Base-by-base conservation (phyloP, 768 basidiomycete genomes). In the Polyporus arcularius region DNA sequence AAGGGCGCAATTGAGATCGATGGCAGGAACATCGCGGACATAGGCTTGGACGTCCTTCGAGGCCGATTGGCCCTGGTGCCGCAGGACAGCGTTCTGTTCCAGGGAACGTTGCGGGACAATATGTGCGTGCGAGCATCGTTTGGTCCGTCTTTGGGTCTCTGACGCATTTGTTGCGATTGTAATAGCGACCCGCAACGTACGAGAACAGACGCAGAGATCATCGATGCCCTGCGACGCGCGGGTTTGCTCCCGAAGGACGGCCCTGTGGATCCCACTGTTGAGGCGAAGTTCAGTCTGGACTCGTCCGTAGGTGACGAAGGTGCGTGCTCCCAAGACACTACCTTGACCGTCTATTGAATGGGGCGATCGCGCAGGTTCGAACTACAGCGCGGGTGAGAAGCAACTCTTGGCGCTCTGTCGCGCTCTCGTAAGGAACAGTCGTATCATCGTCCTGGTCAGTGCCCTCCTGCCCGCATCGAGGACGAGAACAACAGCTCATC, bases 371-470 rank as follows among this genome's bases (percentile, higher is more conserved):
- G 5, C 52, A 85, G 83, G 85, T 1, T 78, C 39, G 62, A 78
- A n/a, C 62, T 74, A 54, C 76, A 81, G 64, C 2, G 91, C 94
- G 53, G 95, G 96, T 15, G 94, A 98, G 72, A 77, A 94, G 28
- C 95, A 98, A 66, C 75, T 93, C 26, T 86, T 94, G 51, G 88
- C 91, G 1, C 87, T 93, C 84, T 91, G 90, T 1, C 82, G 92
- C 7, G 91, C 92, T 0, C 74, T 94, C 38, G 78, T 93, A 41
- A 79, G 89, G 43, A 82, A 84, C 16, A 90, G 87, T 68, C 76
- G 85, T 9, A 83, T 94, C 65, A 87, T 94, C 50, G 83, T 94
- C 8, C 75, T 93, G 53, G 92, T 85, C 31, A 52, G 80, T 49
- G 21, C 21, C 21, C 21, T 26, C 21, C 41, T 12, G 3, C 26